Evolutionary conservation across 129 eudicot species (phyloP).

Genomic region (Flaveria robusta): DNA sequence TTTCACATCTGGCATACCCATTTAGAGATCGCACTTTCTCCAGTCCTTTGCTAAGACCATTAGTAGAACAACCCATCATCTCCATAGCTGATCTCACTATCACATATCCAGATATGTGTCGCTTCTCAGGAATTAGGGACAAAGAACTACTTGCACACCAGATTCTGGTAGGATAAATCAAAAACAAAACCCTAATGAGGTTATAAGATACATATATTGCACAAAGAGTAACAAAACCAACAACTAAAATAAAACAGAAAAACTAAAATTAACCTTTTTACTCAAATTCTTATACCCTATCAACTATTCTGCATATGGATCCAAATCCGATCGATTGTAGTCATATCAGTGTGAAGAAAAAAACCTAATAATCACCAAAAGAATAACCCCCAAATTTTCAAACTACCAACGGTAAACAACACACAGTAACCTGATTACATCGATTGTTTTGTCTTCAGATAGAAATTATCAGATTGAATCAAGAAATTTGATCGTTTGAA

Average conservation of each 20-base stretch:
- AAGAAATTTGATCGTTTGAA: constrained; percentile 18
- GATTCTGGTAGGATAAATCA: too few relatives aligned
- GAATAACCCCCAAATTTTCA: not conserved
- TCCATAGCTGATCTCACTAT: constrained; percentile 48
- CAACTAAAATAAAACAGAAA: not conserved
- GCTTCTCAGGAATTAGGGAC: not conserved
- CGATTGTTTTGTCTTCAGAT: not conserved
- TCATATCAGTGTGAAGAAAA: too few relatives aligned
- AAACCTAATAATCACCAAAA: constrained; percentile 21
- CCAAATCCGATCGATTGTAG: not conserved
- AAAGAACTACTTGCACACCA: not conserved
- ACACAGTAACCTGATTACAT: not conserved
- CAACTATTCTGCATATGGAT: not conserved
- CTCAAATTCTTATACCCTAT: not conserved
- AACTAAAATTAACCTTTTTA: too few relatives aligned
- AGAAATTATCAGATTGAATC: constrained; percentile 8
- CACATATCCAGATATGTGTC: constrained; percentile 21
- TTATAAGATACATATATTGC: constrained; percentile 11
- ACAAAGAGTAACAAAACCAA: constrained; percentile 12
- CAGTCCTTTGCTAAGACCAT: constrained; percentile 44
- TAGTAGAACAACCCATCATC: constrained; percentile 40
- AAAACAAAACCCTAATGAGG: constrained; percentile 23
- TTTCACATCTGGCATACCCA: constrained; percentile 51
- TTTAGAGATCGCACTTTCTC: constrained; percentile 61
- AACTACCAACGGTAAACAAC: not conserved